Evolutionary conservation across 306 rosid species (phyloP).

Genomic region (barrel medic (Medicago truncatula)): MtrunA17r5.0-ANR NC_053044.1:22885001-22885500

Average conservation of each 20-base stretch:
- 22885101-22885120: conserved; percentile 66
- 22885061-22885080: no score
- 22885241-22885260: conserved; percentile 33
- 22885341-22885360: conserved; percentile 56
- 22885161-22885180: conserved; percentile 45
- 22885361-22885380: conserved; percentile 67
- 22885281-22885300: conserved; percentile 55
- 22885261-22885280: conserved; percentile 3
- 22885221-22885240: conserved; percentile 56
- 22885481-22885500: conserved; percentile 60
- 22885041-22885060: no score
- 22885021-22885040: no score
- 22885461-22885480: conserved; percentile 53
- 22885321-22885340: conserved; percentile 45
- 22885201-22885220: conserved; percentile 63
- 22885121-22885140: conserved; percentile 48
- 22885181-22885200: conserved; percentile 50
- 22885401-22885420: conserved; percentile 48
- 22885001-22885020: no score
- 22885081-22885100: conserved; percentile 57
- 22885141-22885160: conserved; percentile 51
- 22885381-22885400: conserved; percentile 72
- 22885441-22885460: conserved; percentile 46
- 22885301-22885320: conserved; percentile 34
- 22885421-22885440: conserved; percentile 71